These are phyloP conservation scores for Leptographium procerum DNA, from an alignment of 2,329 filamentous ascomycete species.

Conservation along the genomic window DNA sequence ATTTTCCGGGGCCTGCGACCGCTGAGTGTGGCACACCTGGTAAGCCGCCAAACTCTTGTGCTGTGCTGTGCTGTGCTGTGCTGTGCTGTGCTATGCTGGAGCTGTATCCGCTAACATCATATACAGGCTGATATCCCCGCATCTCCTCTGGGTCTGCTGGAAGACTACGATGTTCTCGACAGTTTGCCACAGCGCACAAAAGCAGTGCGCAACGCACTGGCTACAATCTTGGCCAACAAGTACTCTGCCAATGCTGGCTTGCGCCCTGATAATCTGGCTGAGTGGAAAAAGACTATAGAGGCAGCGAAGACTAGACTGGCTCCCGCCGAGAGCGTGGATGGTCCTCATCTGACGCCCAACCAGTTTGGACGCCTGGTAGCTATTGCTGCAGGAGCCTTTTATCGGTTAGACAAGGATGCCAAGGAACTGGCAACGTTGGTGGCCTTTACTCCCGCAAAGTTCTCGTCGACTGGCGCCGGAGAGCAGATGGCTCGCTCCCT, in stretches of 20 bases:
- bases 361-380: conserved; percentile 17
- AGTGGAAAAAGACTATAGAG: conserved; percentile 9
- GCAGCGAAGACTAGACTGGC: conserved; percentile 5
- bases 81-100: not conserved
- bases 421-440: conserved; percentile 17
- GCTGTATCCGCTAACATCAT: not conserved
- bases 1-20: conserved; percentile 21
- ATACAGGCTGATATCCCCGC: conserved; percentile 13
- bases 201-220: conserved; percentile 12
- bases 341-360: conserved; percentile 1
- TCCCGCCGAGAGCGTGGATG: no score
- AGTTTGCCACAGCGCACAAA: conserved; percentile 7
- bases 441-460: conserved; percentile 15
- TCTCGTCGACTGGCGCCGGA: conserved; percentile 14
- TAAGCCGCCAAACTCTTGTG: conserved; percentile 8
- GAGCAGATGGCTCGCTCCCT: conserved; percentile 29
- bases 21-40: conserved; percentile 14
- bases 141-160: conserved; percentile 6
- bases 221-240: conserved; percentile 15
- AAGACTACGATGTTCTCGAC: conserved; percentile 9
- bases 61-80: no score
- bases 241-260: conserved; percentile 6
- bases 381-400: conserved; percentile 18
- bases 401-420: conserved; percentile 23
- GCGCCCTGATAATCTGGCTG: conserved; percentile 17